Evolutionary conservation across 371 early-diverging fungal genomes (phyloP).

Genomic region (Mortierella sp.): DNA sequence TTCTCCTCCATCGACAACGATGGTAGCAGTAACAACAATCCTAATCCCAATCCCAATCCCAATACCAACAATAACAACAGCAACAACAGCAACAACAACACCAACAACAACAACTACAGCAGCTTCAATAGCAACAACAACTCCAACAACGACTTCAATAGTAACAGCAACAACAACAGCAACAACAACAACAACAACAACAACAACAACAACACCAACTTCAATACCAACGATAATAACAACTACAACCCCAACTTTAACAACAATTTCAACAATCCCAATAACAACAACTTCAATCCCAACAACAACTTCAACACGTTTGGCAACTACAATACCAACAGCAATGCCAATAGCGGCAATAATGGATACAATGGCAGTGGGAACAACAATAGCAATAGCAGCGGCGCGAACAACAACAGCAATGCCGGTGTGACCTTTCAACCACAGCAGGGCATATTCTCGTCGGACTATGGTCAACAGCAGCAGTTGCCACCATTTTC

Average conservation of each 20-base stretch:
- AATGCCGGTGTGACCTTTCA: not conserved
- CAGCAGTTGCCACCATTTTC: not conserved
- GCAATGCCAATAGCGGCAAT: slow-evolving; percentile 6
- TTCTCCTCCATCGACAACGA: not conserved
- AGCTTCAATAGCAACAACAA: not conserved
- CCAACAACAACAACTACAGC: not conserved
- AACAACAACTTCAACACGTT: too few relatives aligned
- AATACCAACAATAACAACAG: slow-evolving; percentile 12
- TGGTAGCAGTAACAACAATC: slow-evolving; percentile 15
- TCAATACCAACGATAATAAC: not conserved
- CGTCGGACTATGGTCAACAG: slow-evolving; percentile 5
- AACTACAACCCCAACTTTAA: not conserved
- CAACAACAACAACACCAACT: not conserved
- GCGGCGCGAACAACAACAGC: not conserved
- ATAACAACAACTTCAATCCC: not conserved
- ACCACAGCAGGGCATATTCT: not conserved
- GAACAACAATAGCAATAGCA: slow-evolving; percentile 11
- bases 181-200: not conserved
- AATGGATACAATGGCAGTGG: slow-evolving; percentile 6
- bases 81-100: slow-evolving; percentile 13
- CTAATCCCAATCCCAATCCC: not conserved
- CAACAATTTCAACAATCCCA: not conserved
- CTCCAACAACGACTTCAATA: not conserved
- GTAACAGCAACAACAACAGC: not conserved
- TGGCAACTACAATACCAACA: too few relatives aligned